A percentile compares a stretch with the other conserved stretches of the same genome.
These are phyloP conservation scores for Penicillium daleae DNA, from an alignment of 495 filamentous ascomycete genomes.

Conservation along the genomic window DNA sequence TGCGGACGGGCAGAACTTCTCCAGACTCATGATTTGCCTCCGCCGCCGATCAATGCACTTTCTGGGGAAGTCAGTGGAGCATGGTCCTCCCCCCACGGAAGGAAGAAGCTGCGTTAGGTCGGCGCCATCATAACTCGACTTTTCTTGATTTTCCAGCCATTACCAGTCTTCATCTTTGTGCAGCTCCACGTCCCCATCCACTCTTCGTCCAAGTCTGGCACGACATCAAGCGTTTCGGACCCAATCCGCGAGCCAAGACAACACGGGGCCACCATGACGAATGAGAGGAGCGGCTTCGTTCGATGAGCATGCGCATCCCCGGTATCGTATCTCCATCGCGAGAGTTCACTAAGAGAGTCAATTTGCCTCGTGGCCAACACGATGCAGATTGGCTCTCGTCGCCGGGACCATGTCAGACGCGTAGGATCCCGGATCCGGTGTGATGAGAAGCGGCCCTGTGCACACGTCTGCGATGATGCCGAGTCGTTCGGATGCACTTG, in stretches of 20 bases:
- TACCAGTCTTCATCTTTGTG: no score
- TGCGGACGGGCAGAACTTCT: neutral
- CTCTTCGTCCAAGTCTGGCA: neutral
- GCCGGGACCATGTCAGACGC: conserved; percentile 5
- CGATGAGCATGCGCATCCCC: neutral
- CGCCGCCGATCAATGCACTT: conserved; percentile 13
- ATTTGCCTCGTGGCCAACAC: neutral
- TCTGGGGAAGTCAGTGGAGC: conserved; percentile 12
- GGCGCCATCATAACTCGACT: no score
- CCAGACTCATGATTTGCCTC: neutral
- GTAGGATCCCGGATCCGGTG: neutral
- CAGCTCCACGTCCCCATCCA: neutral
- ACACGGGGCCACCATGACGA: neutral
- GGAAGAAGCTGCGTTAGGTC: no score
- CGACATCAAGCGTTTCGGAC: neutral
- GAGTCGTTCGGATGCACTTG: no score
- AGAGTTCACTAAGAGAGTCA: neutral
- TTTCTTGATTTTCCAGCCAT: no score
- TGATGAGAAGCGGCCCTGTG: neutral
- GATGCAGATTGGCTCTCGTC: conserved; percentile 14
- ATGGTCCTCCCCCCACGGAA: neutral
- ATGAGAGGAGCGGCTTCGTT: neutral
- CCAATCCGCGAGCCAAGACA: neutral
- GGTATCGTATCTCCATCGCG: neutral
- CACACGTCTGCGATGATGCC: neutral